These are phyloP conservation scores for Malus fusca DNA, from an alignment of 306 rosid species.

Conservation along the genomic window DNA sequence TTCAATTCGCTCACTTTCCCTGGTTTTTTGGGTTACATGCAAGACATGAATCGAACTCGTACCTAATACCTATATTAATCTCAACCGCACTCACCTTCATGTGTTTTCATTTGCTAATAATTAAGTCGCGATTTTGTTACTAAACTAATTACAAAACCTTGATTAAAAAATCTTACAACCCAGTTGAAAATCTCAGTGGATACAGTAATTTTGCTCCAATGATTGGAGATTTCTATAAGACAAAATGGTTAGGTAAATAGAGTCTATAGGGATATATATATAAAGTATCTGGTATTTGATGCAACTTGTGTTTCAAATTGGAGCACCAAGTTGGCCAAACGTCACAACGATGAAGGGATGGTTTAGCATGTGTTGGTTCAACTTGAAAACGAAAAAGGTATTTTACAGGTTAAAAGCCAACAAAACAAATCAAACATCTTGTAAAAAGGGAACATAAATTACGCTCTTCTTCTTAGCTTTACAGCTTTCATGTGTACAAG, in stretches of 20 bases:
- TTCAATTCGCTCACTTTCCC: neutral
- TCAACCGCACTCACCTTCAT: neutral
- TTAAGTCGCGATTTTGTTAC: too few relatives aligned
- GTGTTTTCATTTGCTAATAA: neutral
- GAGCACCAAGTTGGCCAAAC: neutral
- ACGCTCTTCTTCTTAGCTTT: neutral
- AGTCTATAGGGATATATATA: too few relatives aligned
- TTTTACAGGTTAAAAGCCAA: neutral
- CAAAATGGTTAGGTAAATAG: too few relatives aligned
- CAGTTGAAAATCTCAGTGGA: neutral
- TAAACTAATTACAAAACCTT: too few relatives aligned
- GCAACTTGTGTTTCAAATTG: neutral
- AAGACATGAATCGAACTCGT: neutral
- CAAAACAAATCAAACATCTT: neutral
- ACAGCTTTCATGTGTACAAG: neutral
- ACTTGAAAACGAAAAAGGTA: neutral
- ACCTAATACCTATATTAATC: neutral
- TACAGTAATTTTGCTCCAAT: neutral
- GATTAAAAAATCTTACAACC: neutral
- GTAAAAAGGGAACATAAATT: neutral
- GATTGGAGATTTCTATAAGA: neutral
- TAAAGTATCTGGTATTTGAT: neutral
- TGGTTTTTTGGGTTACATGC: neutral
- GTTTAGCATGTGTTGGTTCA: neutral
- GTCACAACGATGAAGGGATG: neutral